Base-by-base conservation (phyloP, 805 yeast species). In the Tetrapisispora fleetii region DNA sequence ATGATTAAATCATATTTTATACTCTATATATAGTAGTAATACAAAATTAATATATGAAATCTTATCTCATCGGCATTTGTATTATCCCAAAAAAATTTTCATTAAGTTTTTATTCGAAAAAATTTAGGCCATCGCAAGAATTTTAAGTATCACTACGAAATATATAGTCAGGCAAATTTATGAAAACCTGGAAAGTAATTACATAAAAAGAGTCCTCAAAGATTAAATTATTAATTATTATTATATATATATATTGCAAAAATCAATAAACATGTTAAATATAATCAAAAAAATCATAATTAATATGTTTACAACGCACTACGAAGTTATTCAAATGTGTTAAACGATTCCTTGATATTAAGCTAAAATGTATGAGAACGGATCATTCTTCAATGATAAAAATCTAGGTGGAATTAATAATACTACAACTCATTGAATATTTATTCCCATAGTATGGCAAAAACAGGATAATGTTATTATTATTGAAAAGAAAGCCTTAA, bases 1-100 rank as follows among this genome's bases (percentile, higher is more conserved):
- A 11, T 7, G 8, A 32, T 32, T 3, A 13, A 32, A 13, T 32
- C 10, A 13, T 32, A 6, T 32, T 32, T 6, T 13, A 32, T 11
- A 10, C n/a, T 37, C 7, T 21, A 19, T 37, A 37, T 37, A 18
- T 17, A 37, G 28, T 37, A 37, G 17, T 8, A 9, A 47, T 36
- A n/a, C 10, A 17, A 4, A 36, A 16, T 13, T 17, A 5, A 17
- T 9, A 37, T 8, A 17, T 4, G 43, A 44, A 50, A 50, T 39
- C 54, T 47, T 54, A 54, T 54, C 55, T 43, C 55, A 49, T 50
- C 58, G 48, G 54, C 48, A 49, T 52, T 47, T 49, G 40, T 47
- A 50, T 37, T 51, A 53, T 32, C 33, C 30, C 37, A 32, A 44
- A 47, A 50, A 52, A 52, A 45, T 54, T 54, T 52, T 39, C 41